phyloP scores from a whole-genome alignment of 2,329 filamentous ascomycete species.

The Fusarium siculi region DNA sequence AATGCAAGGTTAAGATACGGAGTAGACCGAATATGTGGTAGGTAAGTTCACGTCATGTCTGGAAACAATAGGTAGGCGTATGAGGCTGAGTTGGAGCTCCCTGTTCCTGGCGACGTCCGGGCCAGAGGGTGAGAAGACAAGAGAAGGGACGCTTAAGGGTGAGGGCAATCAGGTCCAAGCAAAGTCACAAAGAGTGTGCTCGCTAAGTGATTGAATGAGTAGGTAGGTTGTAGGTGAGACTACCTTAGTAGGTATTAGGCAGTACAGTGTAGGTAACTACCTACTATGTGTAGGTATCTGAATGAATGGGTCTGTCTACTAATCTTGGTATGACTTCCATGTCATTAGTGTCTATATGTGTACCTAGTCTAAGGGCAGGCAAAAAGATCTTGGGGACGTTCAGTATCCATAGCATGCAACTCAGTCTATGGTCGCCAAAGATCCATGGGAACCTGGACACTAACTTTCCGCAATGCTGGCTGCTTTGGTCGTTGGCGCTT shows the following conservation, averaged over 20 bases:
- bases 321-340: neutral
- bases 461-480: slow-evolving; percentile 32
- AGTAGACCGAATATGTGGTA: slow-evolving; percentile 19
- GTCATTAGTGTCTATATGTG: neutral
- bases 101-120: slow-evolving; percentile 31
- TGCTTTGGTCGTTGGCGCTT: slow-evolving; percentile 37
- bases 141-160: neutral
- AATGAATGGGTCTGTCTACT: neutral
- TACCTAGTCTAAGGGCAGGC: neutral
- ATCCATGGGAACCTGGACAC: slow-evolving; percentile 19
- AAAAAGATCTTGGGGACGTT: neutral
- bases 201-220: neutral
- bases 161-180: neutral
- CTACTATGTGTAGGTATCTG: neutral
- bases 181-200: neutral
- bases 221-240: neutral
- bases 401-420: neutral
- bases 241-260: neutral
- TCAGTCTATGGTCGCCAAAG: slow-evolving; percentile 17
- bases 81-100: slow-evolving; percentile 26
- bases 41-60: slow-evolving; percentile 49
- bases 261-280: neutral
- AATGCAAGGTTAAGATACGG: slow-evolving; percentile 5
- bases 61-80: slow-evolving; percentile 4
- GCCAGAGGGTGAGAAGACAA: neutral